These are phyloP conservation scores for Xeromyces bisporus DNA, from an alignment of 495 filamentous ascomycete genomes.

Conservation along the genomic window DNA sequence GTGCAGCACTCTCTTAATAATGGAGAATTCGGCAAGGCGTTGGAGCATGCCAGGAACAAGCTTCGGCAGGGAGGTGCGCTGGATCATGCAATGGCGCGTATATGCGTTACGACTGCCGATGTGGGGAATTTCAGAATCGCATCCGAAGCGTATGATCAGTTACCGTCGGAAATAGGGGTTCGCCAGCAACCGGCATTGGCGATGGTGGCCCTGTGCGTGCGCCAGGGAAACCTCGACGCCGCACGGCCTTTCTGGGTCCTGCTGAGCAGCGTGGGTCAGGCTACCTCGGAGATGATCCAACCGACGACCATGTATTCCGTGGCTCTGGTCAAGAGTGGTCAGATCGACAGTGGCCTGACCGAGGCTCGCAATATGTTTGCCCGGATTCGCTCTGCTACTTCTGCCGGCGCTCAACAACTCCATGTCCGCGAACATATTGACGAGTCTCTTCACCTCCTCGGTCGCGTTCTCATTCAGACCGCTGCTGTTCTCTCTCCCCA, in stretches of 20 bases:
- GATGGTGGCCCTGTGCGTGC: conserved; percentile 69
- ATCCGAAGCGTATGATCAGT: conserved; percentile 42
- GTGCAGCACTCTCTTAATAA: conserved; percentile 51
- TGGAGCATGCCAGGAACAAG: conserved; percentile 41
- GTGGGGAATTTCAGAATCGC: conserved; percentile 54
- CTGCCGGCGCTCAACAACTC: conserved; percentile 7
- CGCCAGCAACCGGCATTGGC: conserved; percentile 56
- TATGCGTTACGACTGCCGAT: conserved; percentile 62
- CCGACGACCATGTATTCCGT: conserved; percentile 74
- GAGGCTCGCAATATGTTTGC: conserved; percentile 70
- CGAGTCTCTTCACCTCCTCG: conserved; percentile 68
- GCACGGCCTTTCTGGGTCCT: conserved; percentile 64
- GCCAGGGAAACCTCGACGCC: conserved; percentile 54
- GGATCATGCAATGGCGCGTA: conserved; percentile 36
- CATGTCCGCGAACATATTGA: conserved; percentile 59
- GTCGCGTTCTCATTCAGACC: conserved; percentile 32
- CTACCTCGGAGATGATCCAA: conserved; percentile 56
- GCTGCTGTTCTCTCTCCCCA: conserved; percentile 31
- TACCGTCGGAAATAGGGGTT: conserved; percentile 31
- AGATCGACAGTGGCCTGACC: conserved; percentile 55
- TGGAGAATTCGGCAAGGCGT: conserved; percentile 47
- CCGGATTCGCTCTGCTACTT: conserved; percentile 45
- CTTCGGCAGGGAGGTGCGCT: conserved; percentile 31
- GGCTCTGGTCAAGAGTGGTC: conserved; percentile 62
- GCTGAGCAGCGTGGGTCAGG: conserved; percentile 41